Evolutionary conservation across 2,329 filamentous ascomycete species (phyloP).

Genomic region (Verticillium dahliae): DNA sequence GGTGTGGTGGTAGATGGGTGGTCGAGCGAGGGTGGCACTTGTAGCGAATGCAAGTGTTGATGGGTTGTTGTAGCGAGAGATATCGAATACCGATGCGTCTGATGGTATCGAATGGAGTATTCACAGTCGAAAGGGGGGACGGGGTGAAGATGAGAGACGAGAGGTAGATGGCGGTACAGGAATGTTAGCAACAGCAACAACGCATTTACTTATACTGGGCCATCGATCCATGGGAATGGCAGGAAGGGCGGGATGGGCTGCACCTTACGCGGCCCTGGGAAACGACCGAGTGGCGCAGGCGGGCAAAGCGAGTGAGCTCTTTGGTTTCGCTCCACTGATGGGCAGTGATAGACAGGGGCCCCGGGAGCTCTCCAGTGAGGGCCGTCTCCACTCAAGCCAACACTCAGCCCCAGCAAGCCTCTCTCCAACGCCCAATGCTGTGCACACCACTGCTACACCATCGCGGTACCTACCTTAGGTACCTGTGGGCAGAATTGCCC

Average conservation of each 20-base stretch:
- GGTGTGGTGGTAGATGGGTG: slow-evolving; percentile 1
- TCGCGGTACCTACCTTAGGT: background rate
- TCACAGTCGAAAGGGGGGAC: background rate
- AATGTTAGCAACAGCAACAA: background rate
- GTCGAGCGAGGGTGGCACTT: background rate
- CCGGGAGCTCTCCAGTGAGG: background rate
- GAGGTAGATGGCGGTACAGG: background rate
- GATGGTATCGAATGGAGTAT: background rate
- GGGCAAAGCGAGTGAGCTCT: background rate
- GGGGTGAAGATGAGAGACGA: background rate
- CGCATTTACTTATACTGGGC: background rate
- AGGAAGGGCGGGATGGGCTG: background rate
- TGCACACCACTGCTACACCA: background rate
- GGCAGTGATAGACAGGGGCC: slow-evolving; percentile 1
- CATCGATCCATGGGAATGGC: background rate
- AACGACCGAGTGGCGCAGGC: slow-evolving; percentile 1
- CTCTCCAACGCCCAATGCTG: background rate
- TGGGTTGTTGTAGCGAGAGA: background rate
- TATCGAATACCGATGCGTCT: background rate
- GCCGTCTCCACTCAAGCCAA: background rate
- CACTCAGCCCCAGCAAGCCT: background rate
- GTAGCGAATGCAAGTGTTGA: background rate
- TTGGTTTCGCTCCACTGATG: background rate
- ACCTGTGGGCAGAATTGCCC: background rate
- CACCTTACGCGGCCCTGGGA: background rate